Evolutionary conservation across 2,329 filamentous ascomycete genomes (phyloP).

Genomic region (Didymella pomorum): DNA sequence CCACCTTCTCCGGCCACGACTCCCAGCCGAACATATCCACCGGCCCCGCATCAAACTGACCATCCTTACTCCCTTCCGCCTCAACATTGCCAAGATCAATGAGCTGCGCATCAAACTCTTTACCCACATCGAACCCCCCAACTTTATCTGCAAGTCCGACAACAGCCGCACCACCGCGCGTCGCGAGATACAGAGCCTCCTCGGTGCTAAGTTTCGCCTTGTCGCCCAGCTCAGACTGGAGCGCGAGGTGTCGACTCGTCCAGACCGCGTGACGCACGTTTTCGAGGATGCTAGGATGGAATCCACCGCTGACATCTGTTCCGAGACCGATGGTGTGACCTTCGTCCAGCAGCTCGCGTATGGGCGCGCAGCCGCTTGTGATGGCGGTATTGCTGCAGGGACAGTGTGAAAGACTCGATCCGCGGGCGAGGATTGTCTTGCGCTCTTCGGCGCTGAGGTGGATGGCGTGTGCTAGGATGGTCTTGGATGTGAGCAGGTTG

Average conservation of each 20-base stretch:
- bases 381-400: slow-evolving; percentile 86
- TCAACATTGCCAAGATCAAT: slow-evolving; percentile 65
- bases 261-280: slow-evolving; percentile 82
- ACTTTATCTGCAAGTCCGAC: slow-evolving; percentile 76
- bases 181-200: slow-evolving; percentile 86
- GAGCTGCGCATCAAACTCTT: slow-evolving; percentile 91
- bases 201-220: slow-evolving; percentile 77
- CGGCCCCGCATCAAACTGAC: slow-evolving; percentile 63
- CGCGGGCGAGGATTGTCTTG: slow-evolving; percentile 65
- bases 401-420: slow-evolving; percentile 80
- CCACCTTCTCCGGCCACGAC: slow-evolving; percentile 82
- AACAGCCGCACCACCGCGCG: slow-evolving; percentile 83
- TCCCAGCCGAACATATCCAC: slow-evolving; percentile 95
- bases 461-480: slow-evolving; percentile 85
- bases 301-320: slow-evolving; percentile 91
- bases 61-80: slow-evolving; percentile 41
- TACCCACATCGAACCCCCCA: slow-evolving; percentile 84
- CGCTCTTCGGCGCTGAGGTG: slow-evolving; percentile 76
- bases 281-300: slow-evolving; percentile 80
- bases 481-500: slow-evolving; percentile 73
- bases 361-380: slow-evolving; percentile 77
- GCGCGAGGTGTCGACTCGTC: slow-evolving; percentile 75
- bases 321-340: slow-evolving; percentile 85
- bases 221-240: slow-evolving; percentile 51
- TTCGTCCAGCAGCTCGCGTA: slow-evolving; percentile 75